phyloP scores from a whole-genome alignment of 2,329 filamentous ascomycete species.

The Microascus cirrosus region DNA sequence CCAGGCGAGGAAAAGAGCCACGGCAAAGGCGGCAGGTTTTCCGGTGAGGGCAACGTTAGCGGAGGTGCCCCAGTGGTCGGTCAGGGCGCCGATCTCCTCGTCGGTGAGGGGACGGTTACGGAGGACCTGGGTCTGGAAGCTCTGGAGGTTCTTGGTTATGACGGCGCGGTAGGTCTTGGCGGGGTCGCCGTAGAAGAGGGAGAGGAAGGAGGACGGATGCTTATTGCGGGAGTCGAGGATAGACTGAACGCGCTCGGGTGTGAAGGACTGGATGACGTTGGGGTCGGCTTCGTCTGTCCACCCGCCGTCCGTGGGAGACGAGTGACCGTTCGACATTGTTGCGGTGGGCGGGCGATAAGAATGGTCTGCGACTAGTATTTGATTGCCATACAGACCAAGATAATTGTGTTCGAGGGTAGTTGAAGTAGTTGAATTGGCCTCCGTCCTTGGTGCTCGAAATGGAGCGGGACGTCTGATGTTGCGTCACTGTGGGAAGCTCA shows the following conservation, averaged over 20 bases:
- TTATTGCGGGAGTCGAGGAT: slow-evolving; percentile 1
- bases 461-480: not conserved
- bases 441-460: not conserved
- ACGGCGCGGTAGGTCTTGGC: not conserved
- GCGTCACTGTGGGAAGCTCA: not conserved
- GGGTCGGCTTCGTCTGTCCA: not conserved
- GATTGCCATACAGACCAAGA: too few species aligned
- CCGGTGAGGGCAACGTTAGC: slow-evolving; percentile 18
- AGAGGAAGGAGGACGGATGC: not conserved
- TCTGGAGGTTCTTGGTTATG: slow-evolving; percentile 3
- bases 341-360: not conserved
- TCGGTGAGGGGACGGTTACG: slow-evolving; percentile 20
- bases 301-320: not conserved
- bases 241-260: slow-evolving; percentile 1
- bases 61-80: slow-evolving; percentile 15
- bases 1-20: slow-evolving; percentile 15
- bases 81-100: slow-evolving; percentile 22
- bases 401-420: not conserved
- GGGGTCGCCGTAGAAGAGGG: slow-evolving; percentile 1
- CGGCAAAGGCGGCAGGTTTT: slow-evolving; percentile 12
- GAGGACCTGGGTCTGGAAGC: slow-evolving; percentile 8
- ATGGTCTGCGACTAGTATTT: too few species aligned
- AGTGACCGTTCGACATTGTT: not conserved
- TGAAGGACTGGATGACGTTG: not conserved
- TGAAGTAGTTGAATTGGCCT: not conserved